Evolutionary conservation across 192 early-diverging fungal species (phyloP), one percentile per base, ranked within the genome.

Genomic region (Paraglomus brasilianum): DNA sequence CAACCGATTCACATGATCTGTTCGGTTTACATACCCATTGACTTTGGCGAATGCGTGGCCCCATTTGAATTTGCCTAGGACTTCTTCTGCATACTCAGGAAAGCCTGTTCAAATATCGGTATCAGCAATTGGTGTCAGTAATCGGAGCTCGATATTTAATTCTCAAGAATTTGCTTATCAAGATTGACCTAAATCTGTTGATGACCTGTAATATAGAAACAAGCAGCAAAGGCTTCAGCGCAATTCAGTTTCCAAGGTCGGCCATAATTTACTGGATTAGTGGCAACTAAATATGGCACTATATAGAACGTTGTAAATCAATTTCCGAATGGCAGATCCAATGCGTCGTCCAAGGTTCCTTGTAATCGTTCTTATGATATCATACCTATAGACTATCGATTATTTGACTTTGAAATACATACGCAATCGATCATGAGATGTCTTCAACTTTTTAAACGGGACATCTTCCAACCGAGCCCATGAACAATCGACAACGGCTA

Each of bases 181-280:
- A 6, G 52, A n/a, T n/a, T n/a, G n/a, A 22, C 40, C 5, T 22
- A 14, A 70, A 17, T 46, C n/a, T 49, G 10, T 7, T n/a, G 22
- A 11, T 11, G 44, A 69, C 91, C 96, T 17, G 88, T 87, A 42
- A 99, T 94, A 71, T 89, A 97, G 66, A 95, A 93, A 40, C 87
- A 87, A 0, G 95, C 97, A 10, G 97, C 97, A 71, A 97, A 83
- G 1, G 97, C 97, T 75, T 99, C 97, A 14, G 89, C 97, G 79
- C 95, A 98, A 77, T 98, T 99, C 66, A 99, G 81, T 60, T 93
- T 92, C 87, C 89, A 95, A 17, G 96, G 95, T 62, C 86, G 87
- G 22, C 97, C 97, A 78, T 99, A 98, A 76, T 99, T 99, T 52
- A 97, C 95, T 5, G 95, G 93, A 72, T 99, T 99, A 4, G 95